These are phyloP conservation scores for Oryza rufipogon DNA, from an alignment of 176 grass and related monocot species.

Conservation along the genomic window DNA sequence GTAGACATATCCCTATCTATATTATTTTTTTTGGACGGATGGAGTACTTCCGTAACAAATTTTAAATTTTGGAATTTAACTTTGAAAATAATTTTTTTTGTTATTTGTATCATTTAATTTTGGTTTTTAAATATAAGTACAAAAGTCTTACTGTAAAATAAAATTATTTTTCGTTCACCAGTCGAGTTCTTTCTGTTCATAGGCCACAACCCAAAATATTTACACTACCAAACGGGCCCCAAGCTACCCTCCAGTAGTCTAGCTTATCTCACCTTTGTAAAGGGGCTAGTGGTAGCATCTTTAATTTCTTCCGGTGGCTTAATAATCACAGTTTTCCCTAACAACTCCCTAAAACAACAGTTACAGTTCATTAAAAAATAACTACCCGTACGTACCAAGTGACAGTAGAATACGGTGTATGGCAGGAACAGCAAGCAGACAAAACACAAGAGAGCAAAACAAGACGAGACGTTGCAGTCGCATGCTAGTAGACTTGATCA, in stretches of 20 bases:
- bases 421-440: conserved; percentile 27
- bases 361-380: not conserved
- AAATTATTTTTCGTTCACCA: too few species aligned
- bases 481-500: conserved; percentile 29
- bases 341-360: not conserved
- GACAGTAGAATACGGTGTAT: not conserved
- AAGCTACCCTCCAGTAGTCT: too few species aligned
- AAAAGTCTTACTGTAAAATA: too few species aligned
- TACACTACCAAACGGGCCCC: too few species aligned
- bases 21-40: too few species aligned
- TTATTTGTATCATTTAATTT: not conserved
- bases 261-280: not conserved
- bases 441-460: conserved; percentile 13
- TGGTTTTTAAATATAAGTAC: not conserved
- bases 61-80: too few species aligned
- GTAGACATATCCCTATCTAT: too few species aligned
- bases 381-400: not conserved
- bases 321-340: not conserved
- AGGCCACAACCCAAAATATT: too few species aligned
- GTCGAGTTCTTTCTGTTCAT: too few species aligned
- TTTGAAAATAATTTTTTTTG: too few species aligned
- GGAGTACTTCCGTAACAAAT: too few species aligned
- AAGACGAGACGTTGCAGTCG: not conserved
- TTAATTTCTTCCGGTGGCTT: not conserved
- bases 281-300: not conserved